Evolutionary conservation across 1,284 basidiomycete genomes (phyloP).

Genomic region (Cryptococcus depauperatus): DNA sequence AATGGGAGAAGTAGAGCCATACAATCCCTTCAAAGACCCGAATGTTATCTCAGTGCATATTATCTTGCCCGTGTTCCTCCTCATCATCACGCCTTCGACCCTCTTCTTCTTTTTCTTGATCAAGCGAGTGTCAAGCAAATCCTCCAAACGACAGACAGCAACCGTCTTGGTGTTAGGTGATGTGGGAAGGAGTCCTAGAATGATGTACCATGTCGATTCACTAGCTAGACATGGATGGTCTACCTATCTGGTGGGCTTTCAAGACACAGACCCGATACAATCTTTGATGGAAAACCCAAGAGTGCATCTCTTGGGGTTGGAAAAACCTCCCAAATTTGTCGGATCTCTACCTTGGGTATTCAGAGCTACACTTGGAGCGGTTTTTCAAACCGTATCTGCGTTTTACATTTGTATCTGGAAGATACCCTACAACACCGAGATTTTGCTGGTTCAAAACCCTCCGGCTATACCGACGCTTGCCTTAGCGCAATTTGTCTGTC

Average conservation of each 20-base stretch:
- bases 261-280: constrained; percentile 64
- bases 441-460: constrained; percentile 92
- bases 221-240: constrained; percentile 73
- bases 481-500: constrained; percentile 67
- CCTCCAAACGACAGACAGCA: constrained; percentile 48
- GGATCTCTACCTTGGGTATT: constrained; percentile 60
- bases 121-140: constrained; percentile 13
- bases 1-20: too few species aligned
- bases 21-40: constrained; percentile 1
- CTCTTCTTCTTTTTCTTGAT: constrained; percentile 9
- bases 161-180: constrained; percentile 91
- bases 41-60: not conserved
- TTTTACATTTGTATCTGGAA: constrained; percentile 53
- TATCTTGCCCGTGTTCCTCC: constrained; percentile 12
- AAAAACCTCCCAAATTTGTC: constrained; percentile 57
- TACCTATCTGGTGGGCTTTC: constrained; percentile 78
- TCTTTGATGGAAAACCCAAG: constrained; percentile 58
- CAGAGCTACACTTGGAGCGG: constrained; percentile 71
- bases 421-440: constrained; percentile 65
- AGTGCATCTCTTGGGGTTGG: constrained; percentile 60
- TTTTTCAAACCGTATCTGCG: constrained; percentile 59
- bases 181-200: constrained; percentile 87
- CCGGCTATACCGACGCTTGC: constrained; percentile 91
- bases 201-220: constrained; percentile 97
- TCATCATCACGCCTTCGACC: constrained; percentile 8